A percentile compares a stretch with the other conserved stretches of the same genome.
These are phyloP conservation scores for Russula earlei DNA, from an alignment of 768 basidiomycete genomes.

Conservation along the genomic window DNA sequence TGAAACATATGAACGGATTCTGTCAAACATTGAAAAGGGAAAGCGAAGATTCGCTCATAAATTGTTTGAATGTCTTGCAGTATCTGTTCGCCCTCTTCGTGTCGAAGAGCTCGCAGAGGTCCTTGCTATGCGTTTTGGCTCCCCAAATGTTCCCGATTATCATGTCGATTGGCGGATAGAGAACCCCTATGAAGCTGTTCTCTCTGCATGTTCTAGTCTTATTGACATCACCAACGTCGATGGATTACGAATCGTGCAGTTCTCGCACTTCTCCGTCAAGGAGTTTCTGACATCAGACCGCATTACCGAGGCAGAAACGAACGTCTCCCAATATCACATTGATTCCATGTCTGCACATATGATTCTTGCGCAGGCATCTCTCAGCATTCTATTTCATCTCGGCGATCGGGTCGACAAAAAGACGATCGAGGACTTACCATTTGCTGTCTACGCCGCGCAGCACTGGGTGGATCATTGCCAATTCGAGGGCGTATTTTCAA, in stretches of 20 bases:
- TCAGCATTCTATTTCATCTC: neutral
- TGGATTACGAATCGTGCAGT: neutral
- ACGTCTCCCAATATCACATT: neutral
- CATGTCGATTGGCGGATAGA: too few relatives aligned
- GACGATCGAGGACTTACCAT: neutral
- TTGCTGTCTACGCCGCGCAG: neutral
- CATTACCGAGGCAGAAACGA: neutral
- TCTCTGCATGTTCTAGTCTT: neutral
- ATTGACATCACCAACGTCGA: neutral
- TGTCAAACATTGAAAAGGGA: neutral
- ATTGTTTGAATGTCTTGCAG: neutral
- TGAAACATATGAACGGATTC: neutral
- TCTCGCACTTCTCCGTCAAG: constrained; percentile 9
- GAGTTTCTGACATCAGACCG: constrained; percentile 3
- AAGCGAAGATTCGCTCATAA: neutral
- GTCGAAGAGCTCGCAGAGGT: too few relatives aligned
- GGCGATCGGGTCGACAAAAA: neutral
- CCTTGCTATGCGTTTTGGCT: too few relatives aligned
- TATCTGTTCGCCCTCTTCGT: neutral
- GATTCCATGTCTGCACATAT: neutral
- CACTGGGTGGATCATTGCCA: constrained; percentile 1
- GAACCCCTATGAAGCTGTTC: neutral
- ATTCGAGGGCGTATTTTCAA: neutral
- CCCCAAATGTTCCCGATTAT: too few relatives aligned
- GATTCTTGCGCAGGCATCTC: neutral